Conservation (phyloP, 108 stramenopile species). For the Heterococcus sp. region DNA sequence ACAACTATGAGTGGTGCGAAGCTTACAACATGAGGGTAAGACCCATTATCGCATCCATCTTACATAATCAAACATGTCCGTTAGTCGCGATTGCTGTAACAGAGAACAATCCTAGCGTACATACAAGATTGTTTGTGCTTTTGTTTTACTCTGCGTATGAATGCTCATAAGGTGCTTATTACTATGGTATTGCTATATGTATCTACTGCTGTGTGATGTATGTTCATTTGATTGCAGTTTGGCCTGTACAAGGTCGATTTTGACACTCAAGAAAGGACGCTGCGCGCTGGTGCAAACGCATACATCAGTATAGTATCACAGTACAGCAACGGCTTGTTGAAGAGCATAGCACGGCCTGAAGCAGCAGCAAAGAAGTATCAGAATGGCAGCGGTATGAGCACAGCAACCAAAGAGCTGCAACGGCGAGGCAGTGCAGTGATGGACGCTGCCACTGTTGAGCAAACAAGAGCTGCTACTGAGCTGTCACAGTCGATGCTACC, state of each 20-base stretch:
- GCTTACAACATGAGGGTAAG: not conserved
- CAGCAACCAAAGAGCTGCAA: no score
- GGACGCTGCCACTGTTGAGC: no score
- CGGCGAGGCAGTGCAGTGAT: no score
- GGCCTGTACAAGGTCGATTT: constrained; percentile 34
- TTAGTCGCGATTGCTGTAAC: not conserved
- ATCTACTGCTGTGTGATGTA: not conserved
- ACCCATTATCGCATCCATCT: not conserved
- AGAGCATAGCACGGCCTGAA: not conserved
- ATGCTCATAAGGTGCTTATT: not conserved
- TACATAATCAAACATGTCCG: not conserved
- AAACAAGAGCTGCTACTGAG: no score
- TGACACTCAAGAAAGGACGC: constrained; percentile 23
- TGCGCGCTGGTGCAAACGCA: not conserved
- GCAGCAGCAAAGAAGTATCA: no score
- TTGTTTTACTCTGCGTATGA: not conserved
- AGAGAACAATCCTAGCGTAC: not conserved
- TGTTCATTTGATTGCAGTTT: not conserved
- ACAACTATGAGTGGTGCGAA: constrained; percentile 54
- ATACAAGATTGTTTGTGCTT: not conserved
- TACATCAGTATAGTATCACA: not conserved
- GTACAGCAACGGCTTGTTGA: not conserved
- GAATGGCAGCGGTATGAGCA: no score
- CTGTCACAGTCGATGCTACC: no score
- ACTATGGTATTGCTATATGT: not conserved